Evolutionary conservation across 148 eudicot genomes (phyloP).

Genomic region (Bassia scoparia): DNA sequence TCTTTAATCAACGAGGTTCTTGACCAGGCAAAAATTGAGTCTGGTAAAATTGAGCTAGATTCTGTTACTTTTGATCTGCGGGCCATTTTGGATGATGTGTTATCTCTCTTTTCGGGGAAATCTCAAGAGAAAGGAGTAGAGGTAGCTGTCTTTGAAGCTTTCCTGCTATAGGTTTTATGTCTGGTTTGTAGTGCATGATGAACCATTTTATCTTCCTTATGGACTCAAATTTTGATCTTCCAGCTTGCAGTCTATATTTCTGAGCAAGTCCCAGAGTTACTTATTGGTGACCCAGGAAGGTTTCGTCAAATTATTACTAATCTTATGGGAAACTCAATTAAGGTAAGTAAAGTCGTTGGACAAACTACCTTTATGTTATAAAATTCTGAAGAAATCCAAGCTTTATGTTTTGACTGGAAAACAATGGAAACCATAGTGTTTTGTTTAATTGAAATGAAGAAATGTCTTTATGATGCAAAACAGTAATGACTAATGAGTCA

Average conservation of each 20-base stretch:
- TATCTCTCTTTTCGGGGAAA: conserved; percentile 89
- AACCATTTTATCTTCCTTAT: background rate
- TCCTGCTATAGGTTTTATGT: conserved; percentile 2
- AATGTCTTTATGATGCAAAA: background rate
- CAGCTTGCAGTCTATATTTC: conserved; percentile 92
- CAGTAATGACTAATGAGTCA: background rate
- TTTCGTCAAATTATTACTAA: conserved; percentile 93
- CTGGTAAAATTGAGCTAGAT: conserved; percentile 92
- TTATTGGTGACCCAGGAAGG: conserved; percentile 95
- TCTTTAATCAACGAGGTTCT: conserved; percentile 93
- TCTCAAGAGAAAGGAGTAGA: conserved; percentile 94
- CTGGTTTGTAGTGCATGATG: background rate
- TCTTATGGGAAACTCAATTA: conserved; percentile 91
- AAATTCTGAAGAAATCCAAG: background rate
- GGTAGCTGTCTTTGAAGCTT: conserved; percentile 40
- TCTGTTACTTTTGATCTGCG: conserved; percentile 75
- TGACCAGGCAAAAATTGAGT: conserved; percentile 96
- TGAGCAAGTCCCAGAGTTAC: conserved; percentile 64
- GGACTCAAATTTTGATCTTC: conserved; percentile 19
- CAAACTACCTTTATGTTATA: background rate
- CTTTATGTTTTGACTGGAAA: background rate
- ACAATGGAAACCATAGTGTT: background rate
- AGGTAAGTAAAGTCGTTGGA: conserved; percentile 48
- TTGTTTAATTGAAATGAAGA: background rate
- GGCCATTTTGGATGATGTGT: conserved; percentile 79